Conservation (phyloP, 176 grass and related monocot genomes). For the Carex kokanica region DNA sequence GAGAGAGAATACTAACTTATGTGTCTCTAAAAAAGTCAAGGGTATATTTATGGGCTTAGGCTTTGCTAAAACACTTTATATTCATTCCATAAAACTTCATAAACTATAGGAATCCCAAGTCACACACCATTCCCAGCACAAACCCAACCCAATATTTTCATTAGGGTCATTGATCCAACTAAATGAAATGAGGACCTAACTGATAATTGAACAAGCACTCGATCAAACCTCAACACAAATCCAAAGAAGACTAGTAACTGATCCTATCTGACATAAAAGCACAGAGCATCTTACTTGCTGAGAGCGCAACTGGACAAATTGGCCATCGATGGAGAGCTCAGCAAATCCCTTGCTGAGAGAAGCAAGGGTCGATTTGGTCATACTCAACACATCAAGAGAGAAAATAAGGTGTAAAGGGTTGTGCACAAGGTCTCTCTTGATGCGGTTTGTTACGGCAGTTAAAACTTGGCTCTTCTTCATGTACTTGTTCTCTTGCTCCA, state of each 20-base stretch:
- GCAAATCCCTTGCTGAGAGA: slow-evolving; percentile 99
- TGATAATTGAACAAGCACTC: not conserved
- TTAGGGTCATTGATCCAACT: not conserved
- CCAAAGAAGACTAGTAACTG: slow-evolving; percentile 3
- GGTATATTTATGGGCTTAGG: not conserved
- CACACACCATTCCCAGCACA: not conserved
- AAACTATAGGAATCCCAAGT: not conserved
- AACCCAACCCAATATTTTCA: not conserved
- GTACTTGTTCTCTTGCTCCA: slow-evolving; percentile 70
- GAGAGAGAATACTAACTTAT: not conserved
- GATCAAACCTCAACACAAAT: not conserved
- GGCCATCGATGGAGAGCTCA: slow-evolving; percentile 89
- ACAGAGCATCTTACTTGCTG: slow-evolving; percentile 63
- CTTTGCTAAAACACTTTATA: not conserved
- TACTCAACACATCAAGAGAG: slow-evolving; percentile 84
- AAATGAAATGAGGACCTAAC: not conserved
- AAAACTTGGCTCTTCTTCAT: slow-evolving; percentile 82
- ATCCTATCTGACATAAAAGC: not conserved
- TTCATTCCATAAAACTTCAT: not conserved
- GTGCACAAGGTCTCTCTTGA: slow-evolving; percentile 94
- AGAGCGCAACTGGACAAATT: slow-evolving; percentile 89
- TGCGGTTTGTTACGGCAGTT: slow-evolving; percentile 68
- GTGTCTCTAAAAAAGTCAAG: not conserved
- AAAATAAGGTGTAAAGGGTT: slow-evolving; percentile 98
- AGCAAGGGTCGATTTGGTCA: slow-evolving; percentile 94